Conservation (phyloP, 164 flowering plant genomes). For the Brasenia schreberi region DNA sequence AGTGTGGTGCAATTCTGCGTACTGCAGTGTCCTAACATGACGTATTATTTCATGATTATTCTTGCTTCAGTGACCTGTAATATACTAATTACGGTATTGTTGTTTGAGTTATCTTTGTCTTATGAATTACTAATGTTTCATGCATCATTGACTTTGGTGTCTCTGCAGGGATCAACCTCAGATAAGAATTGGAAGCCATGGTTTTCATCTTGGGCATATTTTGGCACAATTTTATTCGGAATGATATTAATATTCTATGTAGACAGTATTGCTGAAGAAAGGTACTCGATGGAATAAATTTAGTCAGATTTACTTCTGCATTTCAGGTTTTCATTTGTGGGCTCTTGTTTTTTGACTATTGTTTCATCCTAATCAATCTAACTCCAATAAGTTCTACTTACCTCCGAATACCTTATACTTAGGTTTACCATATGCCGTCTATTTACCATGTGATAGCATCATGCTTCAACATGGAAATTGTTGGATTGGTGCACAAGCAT, state of each 20-base stretch:
- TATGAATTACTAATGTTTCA: background rate
- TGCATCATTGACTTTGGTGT: slow-evolving; percentile 9
- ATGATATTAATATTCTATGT: slow-evolving; percentile 71
- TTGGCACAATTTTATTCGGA: slow-evolving; percentile 73
- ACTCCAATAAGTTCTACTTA: too few relatives aligned
- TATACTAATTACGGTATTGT: too few relatives aligned
- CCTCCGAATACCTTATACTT: too few relatives aligned
- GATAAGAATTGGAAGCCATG: slow-evolving; percentile 31
- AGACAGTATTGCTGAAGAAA: slow-evolving; percentile 91
- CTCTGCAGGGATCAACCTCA: slow-evolving; percentile 60
- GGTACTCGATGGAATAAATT: slow-evolving; percentile 24
- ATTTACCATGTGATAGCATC: background rate
- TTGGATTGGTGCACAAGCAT: background rate
- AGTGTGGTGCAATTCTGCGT: too few relatives aligned
- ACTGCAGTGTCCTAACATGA: too few relatives aligned
- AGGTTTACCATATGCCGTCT: slow-evolving; percentile 1
- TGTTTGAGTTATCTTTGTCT: too few relatives aligned
- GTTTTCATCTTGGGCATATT: slow-evolving; percentile 63
- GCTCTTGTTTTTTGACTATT: too few relatives aligned
- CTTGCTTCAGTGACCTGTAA: too few relatives aligned
- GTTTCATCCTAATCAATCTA: too few relatives aligned
- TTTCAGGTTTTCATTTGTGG: background rate
- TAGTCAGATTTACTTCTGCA: background rate
- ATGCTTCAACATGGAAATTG: too few relatives aligned
- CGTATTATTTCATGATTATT: too few relatives aligned